These are phyloP conservation scores for Sporothrix globosa DNA, from an alignment of 2,329 filamentous ascomycete genomes.

Conservation along the genomic window DNA sequence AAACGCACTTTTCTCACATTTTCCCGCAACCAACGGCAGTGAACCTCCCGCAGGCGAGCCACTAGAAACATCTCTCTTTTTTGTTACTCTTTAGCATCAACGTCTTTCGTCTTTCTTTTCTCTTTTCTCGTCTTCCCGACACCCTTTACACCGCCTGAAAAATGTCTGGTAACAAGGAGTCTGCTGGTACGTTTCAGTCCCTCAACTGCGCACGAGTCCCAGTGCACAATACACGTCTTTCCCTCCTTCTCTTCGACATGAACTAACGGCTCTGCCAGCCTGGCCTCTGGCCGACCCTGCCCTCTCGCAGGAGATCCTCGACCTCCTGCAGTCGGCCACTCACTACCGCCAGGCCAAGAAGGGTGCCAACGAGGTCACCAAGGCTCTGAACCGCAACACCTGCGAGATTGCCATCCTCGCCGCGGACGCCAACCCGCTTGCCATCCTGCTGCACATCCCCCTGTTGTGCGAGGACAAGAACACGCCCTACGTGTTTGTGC, in stretches of 20 bases:
- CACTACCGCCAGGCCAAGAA: constrained; percentile 81
- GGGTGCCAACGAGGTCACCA: constrained; percentile 84
- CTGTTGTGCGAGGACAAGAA: constrained; percentile 84
- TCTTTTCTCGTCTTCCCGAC: constrained; percentile 11
- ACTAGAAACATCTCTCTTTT: constrained; percentile 26
- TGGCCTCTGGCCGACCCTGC: constrained; percentile 40
- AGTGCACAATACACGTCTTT: no score
- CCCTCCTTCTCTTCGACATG: not conserved
- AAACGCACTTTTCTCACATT: not conserved
- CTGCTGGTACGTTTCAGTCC: constrained; percentile 24
- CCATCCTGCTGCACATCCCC: constrained; percentile 86
- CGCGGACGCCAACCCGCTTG: constrained; percentile 83
- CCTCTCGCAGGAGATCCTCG: constrained; percentile 69
- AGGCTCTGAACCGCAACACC: constrained; percentile 88
- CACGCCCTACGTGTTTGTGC: constrained; percentile 42
- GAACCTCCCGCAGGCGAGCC: constrained; percentile 38
- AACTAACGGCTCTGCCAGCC: constrained; percentile 28
- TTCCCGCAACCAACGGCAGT: constrained; percentile 32
- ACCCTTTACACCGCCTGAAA: constrained; percentile 23
- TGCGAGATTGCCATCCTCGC: constrained; percentile 87
- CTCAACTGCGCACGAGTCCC: not conserved
- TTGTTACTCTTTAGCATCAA: constrained; percentile 17
- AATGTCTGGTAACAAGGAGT: constrained; percentile 34
- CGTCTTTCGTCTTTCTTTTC: not conserved
- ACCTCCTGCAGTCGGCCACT: constrained; percentile 74